Percentiles rank a stretch among this genome's conserved stretches.
Evolutionary conservation across 2,329 filamentous ascomycete species (phyloP).

Genomic region (Trichophyton schoenleinii): DNA sequence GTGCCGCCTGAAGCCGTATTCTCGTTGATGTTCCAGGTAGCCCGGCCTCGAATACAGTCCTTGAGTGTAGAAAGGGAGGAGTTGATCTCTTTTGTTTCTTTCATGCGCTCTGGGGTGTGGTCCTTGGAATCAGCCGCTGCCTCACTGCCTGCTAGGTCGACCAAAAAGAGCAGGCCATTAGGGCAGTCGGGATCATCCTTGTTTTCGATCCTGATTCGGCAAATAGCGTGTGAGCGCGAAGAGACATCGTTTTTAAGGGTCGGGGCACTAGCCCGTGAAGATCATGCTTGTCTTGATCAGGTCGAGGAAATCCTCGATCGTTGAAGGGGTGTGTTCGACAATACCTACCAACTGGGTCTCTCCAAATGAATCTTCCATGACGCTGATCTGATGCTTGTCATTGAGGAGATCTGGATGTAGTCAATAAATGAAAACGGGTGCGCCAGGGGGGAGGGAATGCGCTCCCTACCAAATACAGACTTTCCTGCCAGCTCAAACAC

Average conservation of each 20-base stretch:
- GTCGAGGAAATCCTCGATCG: background rate
- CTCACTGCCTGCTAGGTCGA: background rate
- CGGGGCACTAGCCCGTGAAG: background rate
- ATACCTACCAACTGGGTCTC: background rate
- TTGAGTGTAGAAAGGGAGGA: background rate
- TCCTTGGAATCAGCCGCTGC: background rate
- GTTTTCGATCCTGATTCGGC: background rate
- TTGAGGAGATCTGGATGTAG: background rate
- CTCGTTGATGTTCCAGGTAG: background rate
- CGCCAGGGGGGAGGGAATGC: background rate
- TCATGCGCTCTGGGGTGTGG: background rate
- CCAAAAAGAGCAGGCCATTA: background rate
- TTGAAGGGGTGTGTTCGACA: background rate
- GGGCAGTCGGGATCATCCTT: background rate
- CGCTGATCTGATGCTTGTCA: background rate
- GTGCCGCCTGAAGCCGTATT: background rate
- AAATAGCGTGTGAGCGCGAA: background rate
- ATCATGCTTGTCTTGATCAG: background rate
- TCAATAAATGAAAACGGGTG: background rate
- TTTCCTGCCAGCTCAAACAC: slow-evolving; percentile 2
- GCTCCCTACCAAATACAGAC: background rate
- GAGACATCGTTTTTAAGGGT: background rate
- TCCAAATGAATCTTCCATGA: slow-evolving; percentile 1
- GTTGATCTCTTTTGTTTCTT: background rate
- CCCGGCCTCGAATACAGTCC: background rate